Percentiles rank a stretch among this genome's conserved stretches.
Conservation (phyloP, 148 eudicot species). For the Nepenthes mirabilis region DNA sequence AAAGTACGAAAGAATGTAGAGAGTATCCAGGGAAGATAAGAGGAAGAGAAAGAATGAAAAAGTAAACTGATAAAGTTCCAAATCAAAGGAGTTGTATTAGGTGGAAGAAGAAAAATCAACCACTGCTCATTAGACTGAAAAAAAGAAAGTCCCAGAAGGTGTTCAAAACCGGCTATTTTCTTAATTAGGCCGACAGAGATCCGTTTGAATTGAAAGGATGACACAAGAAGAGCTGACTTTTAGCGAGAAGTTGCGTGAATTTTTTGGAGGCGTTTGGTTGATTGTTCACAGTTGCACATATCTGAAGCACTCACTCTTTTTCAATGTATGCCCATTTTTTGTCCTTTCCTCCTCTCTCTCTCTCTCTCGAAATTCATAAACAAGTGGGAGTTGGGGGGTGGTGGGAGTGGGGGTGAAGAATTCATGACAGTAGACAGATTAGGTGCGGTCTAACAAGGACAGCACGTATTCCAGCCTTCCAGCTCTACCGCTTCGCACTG, state of each 20-base stretch:
- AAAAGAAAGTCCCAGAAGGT: background rate
- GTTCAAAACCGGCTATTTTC: background rate
- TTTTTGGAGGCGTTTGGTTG: constrained; percentile 1
- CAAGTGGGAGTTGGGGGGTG: background rate
- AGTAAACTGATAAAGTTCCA: background rate
- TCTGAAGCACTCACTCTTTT: constrained; percentile 13
- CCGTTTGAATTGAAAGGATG: constrained; percentile 28
- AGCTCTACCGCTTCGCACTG: constrained; percentile 3
- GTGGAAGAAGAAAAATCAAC: constrained; percentile 6
- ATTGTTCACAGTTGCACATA: constrained; percentile 16
- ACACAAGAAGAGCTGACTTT: constrained; percentile 58
- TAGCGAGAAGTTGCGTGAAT: constrained; percentile 2
- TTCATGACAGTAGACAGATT: constrained; percentile 15
- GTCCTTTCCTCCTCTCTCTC: background rate
- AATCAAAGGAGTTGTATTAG: constrained; percentile 1
- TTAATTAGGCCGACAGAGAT: constrained; percentile 3
- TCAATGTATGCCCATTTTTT: constrained; percentile 21
- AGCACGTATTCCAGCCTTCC: background rate
- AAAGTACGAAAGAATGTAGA: constrained; percentile 1
- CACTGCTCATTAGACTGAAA: background rate
- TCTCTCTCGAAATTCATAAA: constrained; percentile 4
- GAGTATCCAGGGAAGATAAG: constrained; percentile 9
- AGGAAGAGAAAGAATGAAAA: background rate
- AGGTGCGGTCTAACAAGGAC: constrained; percentile 23
- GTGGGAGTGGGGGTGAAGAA: constrained; percentile 7